These are phyloP conservation scores for Pleurotus platypus DNA, from an alignment of 768 basidiomycete species.

Conservation along the genomic window DNA sequence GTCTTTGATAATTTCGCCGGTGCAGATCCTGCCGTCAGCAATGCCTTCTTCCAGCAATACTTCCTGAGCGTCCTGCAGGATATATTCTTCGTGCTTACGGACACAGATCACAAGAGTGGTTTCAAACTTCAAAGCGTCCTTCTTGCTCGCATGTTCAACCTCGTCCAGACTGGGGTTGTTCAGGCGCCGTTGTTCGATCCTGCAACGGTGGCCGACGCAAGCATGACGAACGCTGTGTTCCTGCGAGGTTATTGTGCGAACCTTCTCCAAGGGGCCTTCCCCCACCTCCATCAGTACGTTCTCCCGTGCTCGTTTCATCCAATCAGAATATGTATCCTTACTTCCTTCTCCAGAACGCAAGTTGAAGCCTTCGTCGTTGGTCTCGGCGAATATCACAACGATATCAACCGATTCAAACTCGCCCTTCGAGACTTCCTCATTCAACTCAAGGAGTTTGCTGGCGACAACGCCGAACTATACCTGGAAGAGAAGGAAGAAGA, in stretches of 20 bases:
- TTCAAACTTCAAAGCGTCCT: constrained; percentile 93
- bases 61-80: constrained; percentile 92
- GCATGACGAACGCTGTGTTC: constrained; percentile 75
- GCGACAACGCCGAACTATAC: constrained; percentile 88
- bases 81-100: constrained; percentile 95
- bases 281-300: constrained; percentile 81
- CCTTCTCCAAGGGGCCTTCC: constrained; percentile 85
- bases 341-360: constrained; percentile 48
- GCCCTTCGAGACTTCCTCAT: constrained; percentile 96
- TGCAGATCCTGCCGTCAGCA: constrained; percentile 70
- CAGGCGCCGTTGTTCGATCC: constrained; percentile 85
- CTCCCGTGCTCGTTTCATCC: too few species aligned
- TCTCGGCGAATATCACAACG: constrained; percentile 69
- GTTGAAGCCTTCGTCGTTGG: constrained; percentile 66
- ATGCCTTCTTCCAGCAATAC: constrained; percentile 95
- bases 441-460: constrained; percentile 95
- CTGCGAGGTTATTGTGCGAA: constrained; percentile 84
- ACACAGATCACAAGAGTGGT: constrained; percentile 98
- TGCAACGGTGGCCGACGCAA: constrained; percentile 61
- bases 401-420: constrained; percentile 89
- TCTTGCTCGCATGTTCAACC: constrained; percentile 90
- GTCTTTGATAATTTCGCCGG: constrained; percentile 92
- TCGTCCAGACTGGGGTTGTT: constrained; percentile 80
- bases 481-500: constrained; percentile 95
- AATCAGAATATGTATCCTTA: constrained; percentile 3